Conservation (phyloP, 2,329 filamentous ascomycete genomes). For the Diaporthe nobilis region DNA sequence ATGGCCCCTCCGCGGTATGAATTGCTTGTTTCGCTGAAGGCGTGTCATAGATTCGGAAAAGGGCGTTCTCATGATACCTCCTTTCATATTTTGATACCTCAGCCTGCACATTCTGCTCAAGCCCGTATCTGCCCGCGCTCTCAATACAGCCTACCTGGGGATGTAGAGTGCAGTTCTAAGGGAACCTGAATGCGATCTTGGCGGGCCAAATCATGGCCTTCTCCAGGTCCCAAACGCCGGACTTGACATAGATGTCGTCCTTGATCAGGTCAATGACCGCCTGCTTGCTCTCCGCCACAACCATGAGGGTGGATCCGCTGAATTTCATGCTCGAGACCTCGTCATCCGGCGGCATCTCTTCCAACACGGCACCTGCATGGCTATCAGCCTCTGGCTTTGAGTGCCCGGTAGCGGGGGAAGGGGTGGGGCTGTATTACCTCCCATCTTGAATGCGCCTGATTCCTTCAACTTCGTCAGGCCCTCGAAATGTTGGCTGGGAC, state of each 20-base stretch:
- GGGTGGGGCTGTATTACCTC: slow-evolving; percentile 62
- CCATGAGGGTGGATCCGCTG: slow-evolving; percentile 80
- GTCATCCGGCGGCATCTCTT: slow-evolving; percentile 75
- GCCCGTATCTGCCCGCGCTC: not conserved
- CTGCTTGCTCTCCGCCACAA: slow-evolving; percentile 76
- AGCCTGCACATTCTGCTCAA: too few relatives aligned
- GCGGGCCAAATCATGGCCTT: slow-evolving; percentile 70
- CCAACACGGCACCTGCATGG: slow-evolving; percentile 73
- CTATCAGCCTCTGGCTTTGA: slow-evolving; percentile 32
- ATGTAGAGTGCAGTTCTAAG: slow-evolving; percentile 39
- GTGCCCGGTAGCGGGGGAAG: not conserved
- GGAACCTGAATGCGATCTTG: slow-evolving; percentile 58
- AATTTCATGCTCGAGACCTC: slow-evolving; percentile 74
- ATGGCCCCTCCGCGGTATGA: not conserved
- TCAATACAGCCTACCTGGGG: not conserved
- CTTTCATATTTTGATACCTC: not conserved
- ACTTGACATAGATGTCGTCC: slow-evolving; percentile 79
- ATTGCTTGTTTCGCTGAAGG: not conserved
- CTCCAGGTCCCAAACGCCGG: slow-evolving; percentile 85
- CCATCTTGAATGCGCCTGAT: slow-evolving; percentile 72
- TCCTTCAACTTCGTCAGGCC: slow-evolving; percentile 67
- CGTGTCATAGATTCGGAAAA: not conserved
- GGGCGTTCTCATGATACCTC: not conserved
- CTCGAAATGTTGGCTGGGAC: slow-evolving; percentile 66
- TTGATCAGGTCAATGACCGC: slow-evolving; percentile 77